Base-by-base conservation (phyloP, 352 stramenopile species). In the Phytophthora fragariaefolia region DNA sequence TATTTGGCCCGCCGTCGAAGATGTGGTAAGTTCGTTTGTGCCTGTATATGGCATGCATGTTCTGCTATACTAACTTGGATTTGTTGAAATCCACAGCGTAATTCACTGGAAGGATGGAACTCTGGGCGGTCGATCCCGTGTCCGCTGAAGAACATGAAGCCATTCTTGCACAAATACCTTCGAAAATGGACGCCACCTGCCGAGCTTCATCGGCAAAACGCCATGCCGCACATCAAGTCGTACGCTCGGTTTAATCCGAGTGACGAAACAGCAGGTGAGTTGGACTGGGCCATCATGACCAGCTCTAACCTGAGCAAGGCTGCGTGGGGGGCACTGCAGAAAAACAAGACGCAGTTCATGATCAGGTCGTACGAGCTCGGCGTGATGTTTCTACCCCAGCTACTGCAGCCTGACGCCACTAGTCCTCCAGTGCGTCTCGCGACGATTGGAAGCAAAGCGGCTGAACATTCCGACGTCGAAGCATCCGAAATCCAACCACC, bases 251-350 rank as follows among this genome's bases (percentile, higher is more conserved):
- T 90, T 36, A 57, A 89, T 38, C 62, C 76, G 8, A 65, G 57
- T n/a, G 43, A 71, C 5, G 62, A 60, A 1, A 48, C 54, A 46
- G 55, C 47, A 15, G 78, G 82, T 1, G 57, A 60, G 2, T 28
- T 93, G 8, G 85, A 93, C 65, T 93, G 79, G 73, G 87, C 83
- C 18, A 78, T 95, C 9, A 58, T 95, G n/a, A 91, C 85, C 2
- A 95, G 87, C 63, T 80, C 85, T 4, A 95, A 95, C 48, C 68
- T 93, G 38, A 95, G 87, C 75, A 93, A 93, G 63, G 87, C 85
- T 3, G 87, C 87, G 20, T 95, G 87, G 87, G 87, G 87, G 0
- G 36, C 77, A 0, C 53, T 84, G n/a, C 85, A 95, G 69, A 93
- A 90, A 52, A 85, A 85, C 63, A 74, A 80, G 34, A 76, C 81